Evolutionary conservation across 345 rosid genomes (phyloP).

Genomic region (Salix brachista): DNA sequence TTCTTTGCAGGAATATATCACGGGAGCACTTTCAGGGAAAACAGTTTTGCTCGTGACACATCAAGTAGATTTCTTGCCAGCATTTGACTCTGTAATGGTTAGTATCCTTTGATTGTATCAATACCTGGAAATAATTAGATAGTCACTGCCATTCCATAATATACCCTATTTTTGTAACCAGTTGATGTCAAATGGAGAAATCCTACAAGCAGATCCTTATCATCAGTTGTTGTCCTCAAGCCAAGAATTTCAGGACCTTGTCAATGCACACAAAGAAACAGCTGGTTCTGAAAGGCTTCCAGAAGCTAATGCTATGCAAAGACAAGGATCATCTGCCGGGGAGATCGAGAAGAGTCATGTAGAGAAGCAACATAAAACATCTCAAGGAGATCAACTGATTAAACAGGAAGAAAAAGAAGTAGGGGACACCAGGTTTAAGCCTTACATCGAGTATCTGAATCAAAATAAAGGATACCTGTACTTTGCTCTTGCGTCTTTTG

Average conservation of each 20-base stretch:
- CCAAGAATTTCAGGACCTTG: conserved; percentile 76
- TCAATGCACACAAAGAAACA: conserved; percentile 88
- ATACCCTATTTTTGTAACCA: conserved; percentile 25
- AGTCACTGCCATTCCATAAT: no score
- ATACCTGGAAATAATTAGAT: not conserved
- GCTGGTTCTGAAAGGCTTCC: conserved; percentile 73
- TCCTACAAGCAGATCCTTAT: conserved; percentile 65
- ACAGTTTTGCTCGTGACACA: conserved; percentile 85
- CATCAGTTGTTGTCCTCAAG: conserved; percentile 57
- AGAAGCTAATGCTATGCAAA: conserved; percentile 35
- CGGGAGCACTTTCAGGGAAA: conserved; percentile 69
- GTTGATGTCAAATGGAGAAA: conserved; percentile 91
- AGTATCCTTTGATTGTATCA: conserved; percentile 12
- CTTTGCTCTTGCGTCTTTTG: conserved; percentile 43
- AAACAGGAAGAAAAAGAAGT: conserved; percentile 77
- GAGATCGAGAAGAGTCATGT: conserved; percentile 57
- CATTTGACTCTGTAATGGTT: conserved; percentile 83
- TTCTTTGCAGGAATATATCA: conserved; percentile 66
- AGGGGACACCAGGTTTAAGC: conserved; percentile 75
- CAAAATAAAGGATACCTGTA: conserved; percentile 74
- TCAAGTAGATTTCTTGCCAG: conserved; percentile 97
- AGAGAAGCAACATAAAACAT: conserved; percentile 35
- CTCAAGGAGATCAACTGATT: conserved; percentile 67
- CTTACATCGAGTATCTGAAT: conserved; percentile 62
- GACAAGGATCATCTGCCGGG: conserved; percentile 23